Evolutionary conservation across 306 rosid genomes (phyloP).

Genomic region (Senna siamea): DNA sequence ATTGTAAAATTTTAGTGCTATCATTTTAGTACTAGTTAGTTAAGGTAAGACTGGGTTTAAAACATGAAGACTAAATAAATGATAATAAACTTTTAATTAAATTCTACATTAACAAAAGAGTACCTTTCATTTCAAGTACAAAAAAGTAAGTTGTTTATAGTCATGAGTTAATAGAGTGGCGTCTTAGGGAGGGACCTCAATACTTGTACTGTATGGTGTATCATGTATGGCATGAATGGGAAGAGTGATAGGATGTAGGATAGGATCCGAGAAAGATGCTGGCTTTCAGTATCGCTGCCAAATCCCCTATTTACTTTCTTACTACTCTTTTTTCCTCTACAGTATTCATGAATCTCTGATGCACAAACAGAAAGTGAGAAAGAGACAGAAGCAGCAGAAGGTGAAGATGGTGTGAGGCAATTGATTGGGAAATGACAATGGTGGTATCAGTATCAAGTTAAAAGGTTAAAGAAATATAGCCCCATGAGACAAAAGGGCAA

Average conservation of each 20-base stretch:
- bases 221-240: no score
- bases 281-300: not conserved
- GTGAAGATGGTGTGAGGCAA: not conserved
- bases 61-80: no score
- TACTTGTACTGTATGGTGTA: no score
- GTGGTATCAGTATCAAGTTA: not conserved
- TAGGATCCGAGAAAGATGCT: not conserved
- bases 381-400: slow-evolving; percentile 1
- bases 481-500: slow-evolving; percentile 63
- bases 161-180: no score
- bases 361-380: slow-evolving; percentile 5
- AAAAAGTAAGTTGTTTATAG: no score
- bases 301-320: not conserved
- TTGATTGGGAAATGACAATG: not conserved
- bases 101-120: no score
- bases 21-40: no score
- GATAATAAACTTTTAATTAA: no score
- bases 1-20: no score
- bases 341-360: not conserved
- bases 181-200: not conserved
- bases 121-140: no score
- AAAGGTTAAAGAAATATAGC: not conserved
- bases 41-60: no score
- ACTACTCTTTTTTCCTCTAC: not conserved
- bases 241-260: not conserved